Percentiles rank a stretch among this genome's conserved stretches.
Evolutionary conservation across 169 alveolate species (phyloP).

Genomic region (Cryptosporidium tyzzeri): DNA sequence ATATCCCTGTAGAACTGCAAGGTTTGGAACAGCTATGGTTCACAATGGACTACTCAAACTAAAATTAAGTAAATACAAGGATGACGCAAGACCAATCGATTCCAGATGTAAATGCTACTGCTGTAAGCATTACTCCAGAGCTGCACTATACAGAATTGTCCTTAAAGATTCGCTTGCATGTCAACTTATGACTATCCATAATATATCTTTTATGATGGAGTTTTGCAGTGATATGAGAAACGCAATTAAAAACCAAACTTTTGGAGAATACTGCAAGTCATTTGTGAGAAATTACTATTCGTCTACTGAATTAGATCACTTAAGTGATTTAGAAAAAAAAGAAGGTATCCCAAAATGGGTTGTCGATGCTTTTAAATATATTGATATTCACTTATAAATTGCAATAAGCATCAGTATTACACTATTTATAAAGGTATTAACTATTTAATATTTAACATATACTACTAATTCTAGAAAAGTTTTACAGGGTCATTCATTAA

Average conservation of each 20-base stretch:
- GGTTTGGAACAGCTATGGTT: slow-evolving; percentile 89
- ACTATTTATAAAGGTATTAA: no score
- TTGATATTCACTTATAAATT: slow-evolving; percentile 56
- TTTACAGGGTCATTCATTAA: not conserved
- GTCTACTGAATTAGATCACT: slow-evolving; percentile 8
- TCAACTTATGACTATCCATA: slow-evolving; percentile 91
- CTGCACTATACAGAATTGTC: slow-evolving; percentile 87
- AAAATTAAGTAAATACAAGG: slow-evolving; percentile 81
- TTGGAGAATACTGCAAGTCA: slow-evolving; percentile 84
- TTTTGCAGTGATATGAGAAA: slow-evolving; percentile 87
- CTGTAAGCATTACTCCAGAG: slow-evolving; percentile 92
- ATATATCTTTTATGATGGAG: slow-evolving; percentile 89
- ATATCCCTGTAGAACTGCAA: slow-evolving; percentile 98
- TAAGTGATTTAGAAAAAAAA: slow-evolving; percentile 73
- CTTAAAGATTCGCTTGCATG: slow-evolving; percentile 87
- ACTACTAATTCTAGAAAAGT: not conserved
- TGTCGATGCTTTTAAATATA: slow-evolving; percentile 81
- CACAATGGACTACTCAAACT: slow-evolving; percentile 86
- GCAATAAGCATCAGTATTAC: not conserved
- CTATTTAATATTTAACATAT: not conserved
- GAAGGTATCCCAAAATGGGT: slow-evolving; percentile 90
- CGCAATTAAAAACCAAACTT: slow-evolving; percentile 83
- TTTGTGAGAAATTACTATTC: slow-evolving; percentile 82
- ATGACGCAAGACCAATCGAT: slow-evolving; percentile 91
- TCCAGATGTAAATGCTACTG: slow-evolving; percentile 92